phyloP scores from a whole-genome alignment of 768 basidiomycete species.

The Sistotremastrum suecicum region DNA sequence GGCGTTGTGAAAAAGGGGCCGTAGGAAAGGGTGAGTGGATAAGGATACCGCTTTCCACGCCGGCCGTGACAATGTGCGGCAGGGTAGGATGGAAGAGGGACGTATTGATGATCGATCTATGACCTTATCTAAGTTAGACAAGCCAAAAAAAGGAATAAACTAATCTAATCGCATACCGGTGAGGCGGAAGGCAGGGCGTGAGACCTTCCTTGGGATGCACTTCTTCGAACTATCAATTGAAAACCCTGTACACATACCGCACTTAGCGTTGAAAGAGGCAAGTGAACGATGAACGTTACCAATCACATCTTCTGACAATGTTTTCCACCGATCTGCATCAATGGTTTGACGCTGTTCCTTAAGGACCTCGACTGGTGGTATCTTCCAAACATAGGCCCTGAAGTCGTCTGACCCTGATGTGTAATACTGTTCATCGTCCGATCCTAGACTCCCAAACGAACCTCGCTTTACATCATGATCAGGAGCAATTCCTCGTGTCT shows the following conservation, averaged over 20 bases:
- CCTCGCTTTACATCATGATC: constrained; percentile 4
- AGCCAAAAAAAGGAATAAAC: background rate
- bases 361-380: constrained; percentile 39
- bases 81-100: constrained; percentile 58
- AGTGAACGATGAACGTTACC: constrained; percentile 18
- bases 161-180: constrained; percentile 28
- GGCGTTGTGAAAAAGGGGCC: constrained; percentile 31
- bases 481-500: too few relatives aligned
- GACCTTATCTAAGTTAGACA: constrained; percentile 26
- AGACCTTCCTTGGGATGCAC: constrained; percentile 47
- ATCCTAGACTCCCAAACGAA: constrained; percentile 5
- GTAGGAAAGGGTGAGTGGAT: constrained; percentile 52
- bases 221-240: background rate
- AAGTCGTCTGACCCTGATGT: constrained; percentile 78
- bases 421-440: constrained; percentile 31
- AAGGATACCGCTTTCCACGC: constrained; percentile 56
- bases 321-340: constrained; percentile 30
- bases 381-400: constrained; percentile 61
- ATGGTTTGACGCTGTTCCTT: constrained; percentile 31
- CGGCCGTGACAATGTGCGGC: constrained; percentile 52
- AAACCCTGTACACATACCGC: background rate
- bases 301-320: constrained; percentile 18
- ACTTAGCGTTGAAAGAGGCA: background rate
- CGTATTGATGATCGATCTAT: constrained; percentile 67
- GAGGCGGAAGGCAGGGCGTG: constrained; percentile 45